Percentiles rank a stretch among this genome's conserved stretches.
Conservation (phyloP, 306 rosid species). For the Vicia sativa region DNA sequence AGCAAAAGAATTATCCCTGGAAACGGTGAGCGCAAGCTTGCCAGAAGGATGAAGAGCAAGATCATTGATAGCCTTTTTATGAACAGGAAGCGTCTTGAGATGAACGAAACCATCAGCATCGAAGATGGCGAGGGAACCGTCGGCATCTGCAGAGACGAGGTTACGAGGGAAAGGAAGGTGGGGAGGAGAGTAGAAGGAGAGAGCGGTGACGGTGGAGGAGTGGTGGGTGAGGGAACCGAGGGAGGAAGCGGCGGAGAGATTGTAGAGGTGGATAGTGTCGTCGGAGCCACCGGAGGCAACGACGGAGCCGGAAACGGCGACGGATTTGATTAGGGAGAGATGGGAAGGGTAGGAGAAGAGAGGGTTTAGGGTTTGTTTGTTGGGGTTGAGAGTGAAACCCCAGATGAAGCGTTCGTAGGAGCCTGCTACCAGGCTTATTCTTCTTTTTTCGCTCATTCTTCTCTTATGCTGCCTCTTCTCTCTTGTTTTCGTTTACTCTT, state of each 20-base stretch:
- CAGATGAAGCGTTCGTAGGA: constrained; percentile 86
- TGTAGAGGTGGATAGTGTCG: constrained; percentile 86
- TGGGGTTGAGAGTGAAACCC: constrained; percentile 76
- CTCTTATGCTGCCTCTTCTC: not conserved
- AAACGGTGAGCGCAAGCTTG: constrained; percentile 75
- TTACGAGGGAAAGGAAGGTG: constrained; percentile 73
- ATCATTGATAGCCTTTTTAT: constrained; percentile 68
- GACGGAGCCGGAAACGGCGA: constrained; percentile 67
- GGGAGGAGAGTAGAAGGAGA: constrained; percentile 74
- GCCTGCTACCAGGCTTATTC: constrained; percentile 82
- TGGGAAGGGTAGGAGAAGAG: constrained; percentile 90
- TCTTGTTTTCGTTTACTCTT: too few species aligned
- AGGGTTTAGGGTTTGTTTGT: constrained; percentile 57
- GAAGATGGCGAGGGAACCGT: constrained; percentile 67
- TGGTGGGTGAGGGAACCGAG: constrained; percentile 82
- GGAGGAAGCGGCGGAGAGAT: constrained; percentile 68
- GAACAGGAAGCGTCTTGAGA: constrained; percentile 63
- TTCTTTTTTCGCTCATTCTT: constrained; percentile 8
- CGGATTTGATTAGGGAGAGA: constrained; percentile 67
- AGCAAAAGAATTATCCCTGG: constrained; percentile 70
- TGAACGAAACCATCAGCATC: constrained; percentile 90
- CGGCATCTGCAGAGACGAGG: constrained; percentile 83
- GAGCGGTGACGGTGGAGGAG: constrained; percentile 75
- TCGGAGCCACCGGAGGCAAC: constrained; percentile 94
- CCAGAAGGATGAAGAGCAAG: constrained; percentile 87